Conservation (phyloP, 805 yeast species). For the Jamesozyma lodderae region DNA sequence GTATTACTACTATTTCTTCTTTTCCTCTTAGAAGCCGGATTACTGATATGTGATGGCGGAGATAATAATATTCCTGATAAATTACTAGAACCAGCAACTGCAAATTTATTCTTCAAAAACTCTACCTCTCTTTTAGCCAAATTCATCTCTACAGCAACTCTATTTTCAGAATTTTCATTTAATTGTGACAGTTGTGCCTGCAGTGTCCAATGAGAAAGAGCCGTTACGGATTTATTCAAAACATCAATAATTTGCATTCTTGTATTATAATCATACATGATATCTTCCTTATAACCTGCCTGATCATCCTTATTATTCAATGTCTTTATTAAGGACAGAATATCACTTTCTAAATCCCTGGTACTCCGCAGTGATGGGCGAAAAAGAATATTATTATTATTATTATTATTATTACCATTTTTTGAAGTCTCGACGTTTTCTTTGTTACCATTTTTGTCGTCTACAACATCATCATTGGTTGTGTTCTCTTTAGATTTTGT, state of each 20-base stretch:
- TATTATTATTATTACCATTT: too few species aligned
- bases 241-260: constrained; percentile 15
- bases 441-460: too few species aligned
- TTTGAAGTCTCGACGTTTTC: too few species aligned
- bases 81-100: not conserved
- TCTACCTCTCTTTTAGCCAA: constrained; percentile 21
- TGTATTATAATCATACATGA: not conserved
- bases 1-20: not conserved
- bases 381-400: not conserved
- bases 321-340: constrained; percentile 11
- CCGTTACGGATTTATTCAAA: constrained; percentile 20
- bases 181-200: constrained; percentile 25
- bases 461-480: too few species aligned
- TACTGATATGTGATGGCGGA: not conserved
- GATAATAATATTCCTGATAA: not conserved
- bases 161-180: constrained; percentile 15
- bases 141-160: constrained; percentile 20
- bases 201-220: constrained; percentile 27
- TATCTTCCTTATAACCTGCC: not conserved
- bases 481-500: too few species aligned
- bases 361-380: constrained; percentile 18
- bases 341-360: constrained; percentile 17
- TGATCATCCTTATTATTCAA: constrained; percentile 8
- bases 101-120: constrained; percentile 12
- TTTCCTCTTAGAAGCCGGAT: not conserved